A percentile compares a stretch with the other conserved stretches of the same genome.
Conservation (phyloP, 805 yeast genomes). For the Starmerella powellii region DNA sequence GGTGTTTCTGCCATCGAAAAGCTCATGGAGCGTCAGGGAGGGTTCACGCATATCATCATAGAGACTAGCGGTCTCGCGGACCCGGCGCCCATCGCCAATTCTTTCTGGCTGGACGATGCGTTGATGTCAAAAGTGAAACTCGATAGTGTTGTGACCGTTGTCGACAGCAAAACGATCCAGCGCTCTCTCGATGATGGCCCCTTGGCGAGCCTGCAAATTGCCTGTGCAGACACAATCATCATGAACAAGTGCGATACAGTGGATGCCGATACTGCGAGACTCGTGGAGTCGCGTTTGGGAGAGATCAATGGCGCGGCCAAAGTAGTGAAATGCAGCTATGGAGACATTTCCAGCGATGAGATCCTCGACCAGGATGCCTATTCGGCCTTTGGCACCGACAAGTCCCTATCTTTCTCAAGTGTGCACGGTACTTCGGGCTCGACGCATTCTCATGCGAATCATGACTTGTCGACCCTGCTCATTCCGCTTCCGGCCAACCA, state of each 20-base stretch:
- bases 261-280: slow-evolving; percentile 22
- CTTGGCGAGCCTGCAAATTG: slow-evolving; percentile 81
- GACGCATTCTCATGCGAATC: slow-evolving; percentile 4
- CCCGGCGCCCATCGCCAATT: slow-evolving; percentile 91
- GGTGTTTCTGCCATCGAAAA: slow-evolving; percentile 93
- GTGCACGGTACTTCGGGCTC: not conserved
- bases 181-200: slow-evolving; percentile 51
- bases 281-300: slow-evolving; percentile 33
- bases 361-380: slow-evolving; percentile 74
- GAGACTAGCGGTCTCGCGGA: slow-evolving; percentile 97
- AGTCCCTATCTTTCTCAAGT: not conserved
- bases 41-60: slow-evolving; percentile 77
- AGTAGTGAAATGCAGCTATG: slow-evolving; percentile 53
- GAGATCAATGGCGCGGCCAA: slow-evolving; percentile 61
- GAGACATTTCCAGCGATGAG: slow-evolving; percentile 54
- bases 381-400: slow-evolving; percentile 16
- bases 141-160: slow-evolving; percentile 82
- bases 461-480: slow-evolving; percentile 40
- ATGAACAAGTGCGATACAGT: slow-evolving; percentile 65
- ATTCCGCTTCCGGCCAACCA: slow-evolving; percentile 32
- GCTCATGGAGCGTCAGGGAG: slow-evolving; percentile 48
- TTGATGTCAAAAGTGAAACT: slow-evolving; percentile 71
- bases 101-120: slow-evolving; percentile 97
- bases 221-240: slow-evolving; percentile 73
- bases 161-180: slow-evolving; percentile 53